phyloP scores from a whole-genome alignment of 352 stramenopile genomes.

The Phytophthora sansomeana region DNA sequence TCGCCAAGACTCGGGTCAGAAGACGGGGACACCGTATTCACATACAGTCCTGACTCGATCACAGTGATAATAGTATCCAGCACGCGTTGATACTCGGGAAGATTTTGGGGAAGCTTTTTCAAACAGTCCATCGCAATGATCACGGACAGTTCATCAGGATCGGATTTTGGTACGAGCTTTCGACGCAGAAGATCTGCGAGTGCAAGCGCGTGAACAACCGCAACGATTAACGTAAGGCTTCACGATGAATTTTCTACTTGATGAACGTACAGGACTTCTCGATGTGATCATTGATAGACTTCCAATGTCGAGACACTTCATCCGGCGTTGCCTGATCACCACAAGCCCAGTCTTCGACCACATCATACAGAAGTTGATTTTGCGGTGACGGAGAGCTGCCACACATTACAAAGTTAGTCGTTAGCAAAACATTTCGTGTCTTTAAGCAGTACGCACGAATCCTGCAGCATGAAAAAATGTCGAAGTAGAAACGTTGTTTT shows the following conservation, averaged over 20 bases:
- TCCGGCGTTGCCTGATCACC: constrained; percentile 43
- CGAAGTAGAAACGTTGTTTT: constrained; percentile 79
- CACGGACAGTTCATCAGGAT: constrained; percentile 64
- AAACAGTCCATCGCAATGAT: constrained; percentile 79
- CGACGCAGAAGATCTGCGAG: constrained; percentile 65
- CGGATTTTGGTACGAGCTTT: constrained; percentile 48
- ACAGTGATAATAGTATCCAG: constrained; percentile 61
- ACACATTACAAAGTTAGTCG: neutral
- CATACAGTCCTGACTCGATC: constrained; percentile 59
- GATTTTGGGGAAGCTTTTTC: constrained; percentile 54
- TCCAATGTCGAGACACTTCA: constrained; percentile 67
- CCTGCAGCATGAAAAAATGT: constrained; percentile 75
- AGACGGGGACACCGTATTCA: constrained; percentile 13
- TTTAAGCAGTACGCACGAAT: constrained; percentile 16
- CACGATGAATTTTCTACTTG: neutral
- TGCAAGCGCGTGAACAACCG: neutral
- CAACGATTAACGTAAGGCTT: neutral
- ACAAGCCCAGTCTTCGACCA: constrained; percentile 72
- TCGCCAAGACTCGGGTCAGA: constrained; percentile 15
- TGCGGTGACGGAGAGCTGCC: constrained; percentile 33
- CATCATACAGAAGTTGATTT: constrained; percentile 60
- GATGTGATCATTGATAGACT: constrained; percentile 69
- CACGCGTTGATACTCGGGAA: constrained; percentile 72
- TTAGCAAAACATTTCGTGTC: neutral
- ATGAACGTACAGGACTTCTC: constrained; percentile 68